phyloP scores from a whole-genome alignment of 495 filamentous ascomycete genomes.

The Cladorrhinum samala region DNA sequence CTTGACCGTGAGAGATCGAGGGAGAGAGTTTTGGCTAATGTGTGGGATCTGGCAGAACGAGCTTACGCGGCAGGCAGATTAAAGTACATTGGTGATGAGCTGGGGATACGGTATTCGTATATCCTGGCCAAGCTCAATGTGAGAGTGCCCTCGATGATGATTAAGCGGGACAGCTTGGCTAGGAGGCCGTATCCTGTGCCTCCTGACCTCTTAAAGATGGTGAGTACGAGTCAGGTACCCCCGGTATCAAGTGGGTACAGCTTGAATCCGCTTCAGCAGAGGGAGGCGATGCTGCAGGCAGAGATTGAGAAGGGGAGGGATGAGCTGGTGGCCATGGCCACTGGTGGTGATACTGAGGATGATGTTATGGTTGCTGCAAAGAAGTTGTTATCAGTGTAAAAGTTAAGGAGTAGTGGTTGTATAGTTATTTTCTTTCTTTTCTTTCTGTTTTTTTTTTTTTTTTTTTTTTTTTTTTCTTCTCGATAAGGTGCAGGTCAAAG shows the following conservation, averaged over 20 bases:
- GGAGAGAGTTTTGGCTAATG: too few relatives aligned
- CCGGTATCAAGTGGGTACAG: background rate
- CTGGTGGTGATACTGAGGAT: background rate
- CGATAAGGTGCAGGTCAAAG: conserved; percentile 37
- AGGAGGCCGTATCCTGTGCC: background rate
- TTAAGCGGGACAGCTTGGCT: background rate
- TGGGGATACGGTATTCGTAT: conserved; percentile 45
- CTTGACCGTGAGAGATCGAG: too few relatives aligned
- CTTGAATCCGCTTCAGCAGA: background rate
- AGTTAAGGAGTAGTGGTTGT: too few relatives aligned
- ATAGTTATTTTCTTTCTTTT: background rate
- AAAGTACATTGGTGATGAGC: conserved; percentile 37
- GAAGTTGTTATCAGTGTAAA: too few relatives aligned
- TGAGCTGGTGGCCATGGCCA: background rate
- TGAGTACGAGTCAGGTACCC: background rate
- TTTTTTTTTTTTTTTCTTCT: background rate
- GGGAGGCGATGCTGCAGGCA: background rate
- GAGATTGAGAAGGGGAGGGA: background rate
- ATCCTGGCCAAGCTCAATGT: conserved; percentile 35
- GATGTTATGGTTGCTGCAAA: background rate
- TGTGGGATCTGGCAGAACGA: conserved; percentile 26
- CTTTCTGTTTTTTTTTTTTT: background rate
- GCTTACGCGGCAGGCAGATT: conserved; percentile 42
- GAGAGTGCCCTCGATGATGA: background rate
- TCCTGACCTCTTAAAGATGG: background rate